Evolutionary conservation across 352 stramenopile species (phyloP).

Genomic region (Achlya hypogyna): DNA sequence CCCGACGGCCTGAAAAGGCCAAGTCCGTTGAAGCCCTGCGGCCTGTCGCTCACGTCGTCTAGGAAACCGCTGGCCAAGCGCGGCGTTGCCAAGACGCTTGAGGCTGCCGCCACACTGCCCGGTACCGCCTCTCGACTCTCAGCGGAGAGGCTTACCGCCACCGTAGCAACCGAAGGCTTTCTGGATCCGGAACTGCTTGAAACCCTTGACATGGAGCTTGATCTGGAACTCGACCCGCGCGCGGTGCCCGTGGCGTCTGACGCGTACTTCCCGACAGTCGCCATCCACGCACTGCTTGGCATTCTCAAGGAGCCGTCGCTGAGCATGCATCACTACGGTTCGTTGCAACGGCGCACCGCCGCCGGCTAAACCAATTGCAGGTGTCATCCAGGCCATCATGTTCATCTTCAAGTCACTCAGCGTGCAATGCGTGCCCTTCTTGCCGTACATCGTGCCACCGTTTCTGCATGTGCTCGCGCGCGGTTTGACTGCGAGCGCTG

Average conservation of each 20-base stretch:
- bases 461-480: slow-evolving; percentile 91
- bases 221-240: slow-evolving; percentile 57
- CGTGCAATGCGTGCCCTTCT: slow-evolving; percentile 92
- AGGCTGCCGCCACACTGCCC: neutral
- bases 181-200: neutral
- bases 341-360: neutral
- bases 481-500: neutral
- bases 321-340: slow-evolving; percentile 88
- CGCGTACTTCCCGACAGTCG: slow-evolving; percentile 96
- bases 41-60: neutral
- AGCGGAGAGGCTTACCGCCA: neutral
- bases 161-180: neutral
- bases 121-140: neutral
- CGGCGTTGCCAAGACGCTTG: neutral
- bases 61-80: slow-evolving; percentile 22
- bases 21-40: neutral
- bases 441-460: slow-evolving; percentile 95
- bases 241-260: slow-evolving; percentile 72
- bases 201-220: slow-evolving; percentile 18
- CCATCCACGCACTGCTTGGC: slow-evolving; percentile 92
- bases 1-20: slow-evolving; percentile 27
- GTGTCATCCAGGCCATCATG: slow-evolving; percentile 97
- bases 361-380: slow-evolving; percentile 13
- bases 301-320: slow-evolving; percentile 95
- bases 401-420: slow-evolving; percentile 98